These are phyloP conservation scores for Suillus variegatus DNA, from an alignment of 768 basidiomycete species.

Conservation along the genomic window DNA sequence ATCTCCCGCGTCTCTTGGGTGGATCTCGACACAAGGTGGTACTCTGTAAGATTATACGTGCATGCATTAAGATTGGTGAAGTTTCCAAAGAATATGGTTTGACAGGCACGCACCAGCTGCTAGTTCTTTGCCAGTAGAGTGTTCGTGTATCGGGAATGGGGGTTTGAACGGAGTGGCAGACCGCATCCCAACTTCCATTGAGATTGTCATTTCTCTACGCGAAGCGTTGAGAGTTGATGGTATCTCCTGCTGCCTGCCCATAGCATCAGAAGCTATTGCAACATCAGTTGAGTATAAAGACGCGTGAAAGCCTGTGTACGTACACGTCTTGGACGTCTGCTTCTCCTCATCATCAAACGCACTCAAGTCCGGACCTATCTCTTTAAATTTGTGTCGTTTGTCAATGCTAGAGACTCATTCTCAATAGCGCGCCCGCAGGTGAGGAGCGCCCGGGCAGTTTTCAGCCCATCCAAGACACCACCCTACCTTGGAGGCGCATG, in stretches of 20 bases:
- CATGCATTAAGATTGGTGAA: no score
- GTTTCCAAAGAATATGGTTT: no score
- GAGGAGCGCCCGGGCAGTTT: conserved; percentile 81
- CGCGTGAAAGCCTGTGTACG: background rate
- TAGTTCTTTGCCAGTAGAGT: no score
- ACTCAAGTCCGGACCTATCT: conserved; percentile 17
- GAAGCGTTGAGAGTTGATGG: background rate
- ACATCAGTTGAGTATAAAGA: background rate
- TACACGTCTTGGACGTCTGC: background rate
- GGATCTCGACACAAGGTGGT: no score
- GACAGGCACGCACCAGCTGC: no score
- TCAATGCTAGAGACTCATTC: conserved; percentile 34
- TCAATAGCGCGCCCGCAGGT: conserved; percentile 84
- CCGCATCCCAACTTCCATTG: no score
- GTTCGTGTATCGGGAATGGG: no score
- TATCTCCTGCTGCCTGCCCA: background rate
- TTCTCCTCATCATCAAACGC: conserved; percentile 9
- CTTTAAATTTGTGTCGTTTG: conserved; percentile 29
- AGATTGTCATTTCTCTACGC: background rate
- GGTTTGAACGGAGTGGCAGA: no score
- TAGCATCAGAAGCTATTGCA: background rate
- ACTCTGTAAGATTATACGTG: no score
- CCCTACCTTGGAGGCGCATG: conserved; percentile 80
- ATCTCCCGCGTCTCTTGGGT: no score
- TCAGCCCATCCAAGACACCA: conserved; percentile 85